Base-by-base conservation (phyloP, 2,329 filamentous ascomycete genomes). In the Calonectria montana region DNA sequence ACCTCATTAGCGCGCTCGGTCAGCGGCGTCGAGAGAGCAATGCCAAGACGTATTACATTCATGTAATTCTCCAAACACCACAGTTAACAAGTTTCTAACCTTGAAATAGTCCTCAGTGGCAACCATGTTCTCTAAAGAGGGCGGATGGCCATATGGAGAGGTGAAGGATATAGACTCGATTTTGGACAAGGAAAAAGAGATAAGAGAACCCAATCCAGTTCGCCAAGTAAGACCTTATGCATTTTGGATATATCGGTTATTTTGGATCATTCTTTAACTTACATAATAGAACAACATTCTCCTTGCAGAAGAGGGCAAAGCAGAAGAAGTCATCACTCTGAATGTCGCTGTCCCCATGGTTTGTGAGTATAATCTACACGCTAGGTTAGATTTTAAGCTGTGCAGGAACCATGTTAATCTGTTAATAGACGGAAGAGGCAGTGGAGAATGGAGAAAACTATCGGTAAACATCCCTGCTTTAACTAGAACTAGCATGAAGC, bases 1-100 rank as follows among this genome's bases (percentile, higher is more conserved):
- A 81, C 67, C 68, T 85, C 6, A 76, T 85, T 45, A 77, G 75
- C 13, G 83, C 80, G 13, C 79, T 85, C 6, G 81, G 81, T 21
- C 73, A 81, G 21, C 80, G 79, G 10, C 79, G 74, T 2, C 72
- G 76, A 66, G 67, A 35, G 2, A 80, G 67, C 41, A 80, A 78
- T 21, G 75, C 74, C 13, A 70, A 81, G 7, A 75, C 74, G 4
- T 82, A 81, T 65, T 80, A 81, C 45, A 77, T 85, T 23, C 83
- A 85, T 69, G 82, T 80, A 57, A 78, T 82, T 69, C 16, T 3
- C 4, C 16, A 0, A 25, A 1, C 0, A 7, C 3, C 0, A 2
- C 3, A 9, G 3, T 2, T 2, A 0, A 4, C 6, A 13, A 6
- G 18, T 1, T 1, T 9, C 29, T 71, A n/a, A 59, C 67, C 3